phyloP scores from a whole-genome alignment of 306 rosid genomes.

The Citrullus mucosospermus region DNA sequence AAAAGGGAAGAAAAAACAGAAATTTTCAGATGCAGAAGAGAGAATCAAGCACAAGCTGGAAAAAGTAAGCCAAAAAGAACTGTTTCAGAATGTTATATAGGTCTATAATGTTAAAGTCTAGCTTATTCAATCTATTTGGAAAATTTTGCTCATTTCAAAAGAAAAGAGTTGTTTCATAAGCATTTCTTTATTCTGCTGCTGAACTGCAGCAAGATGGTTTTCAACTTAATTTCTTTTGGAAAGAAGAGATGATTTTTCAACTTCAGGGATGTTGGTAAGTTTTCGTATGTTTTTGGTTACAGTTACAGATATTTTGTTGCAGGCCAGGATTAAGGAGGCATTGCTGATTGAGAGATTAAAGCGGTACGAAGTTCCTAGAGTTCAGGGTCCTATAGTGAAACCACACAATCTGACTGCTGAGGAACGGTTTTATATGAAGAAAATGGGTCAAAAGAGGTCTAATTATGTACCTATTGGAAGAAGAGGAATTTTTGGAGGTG shows the following conservation, averaged over 20 bases:
- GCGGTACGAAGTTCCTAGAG: slow-evolving; percentile 69
- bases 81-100: not conserved
- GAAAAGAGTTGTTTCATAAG: not conserved
- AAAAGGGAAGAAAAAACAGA: slow-evolving; percentile 61
- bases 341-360: slow-evolving; percentile 69
- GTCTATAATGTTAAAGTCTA: not conserved
- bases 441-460: slow-evolving; percentile 86
- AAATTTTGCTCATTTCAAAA: not conserved
- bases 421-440: slow-evolving; percentile 74
- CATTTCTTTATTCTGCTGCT: not conserved
- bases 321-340: slow-evolving; percentile 82
- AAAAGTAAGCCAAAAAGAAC: slow-evolving; percentile 29
- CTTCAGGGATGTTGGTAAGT: not conserved
- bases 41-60: slow-evolving; percentile 72
- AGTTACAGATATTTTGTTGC: not conserved
- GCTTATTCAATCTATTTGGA: not conserved
- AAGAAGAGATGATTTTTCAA: not conserved
- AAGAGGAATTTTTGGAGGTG: slow-evolving; percentile 91
- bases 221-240: no score
- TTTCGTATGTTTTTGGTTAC: not conserved
- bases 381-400: slow-evolving; percentile 66
- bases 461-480: slow-evolving; percentile 84
- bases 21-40: slow-evolving; percentile 53
- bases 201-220: not conserved
- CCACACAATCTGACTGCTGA: slow-evolving; percentile 69